Evolutionary conservation across 768 basidiomycete species (phyloP).

Genomic region (Termitomyces sp.): DNA sequence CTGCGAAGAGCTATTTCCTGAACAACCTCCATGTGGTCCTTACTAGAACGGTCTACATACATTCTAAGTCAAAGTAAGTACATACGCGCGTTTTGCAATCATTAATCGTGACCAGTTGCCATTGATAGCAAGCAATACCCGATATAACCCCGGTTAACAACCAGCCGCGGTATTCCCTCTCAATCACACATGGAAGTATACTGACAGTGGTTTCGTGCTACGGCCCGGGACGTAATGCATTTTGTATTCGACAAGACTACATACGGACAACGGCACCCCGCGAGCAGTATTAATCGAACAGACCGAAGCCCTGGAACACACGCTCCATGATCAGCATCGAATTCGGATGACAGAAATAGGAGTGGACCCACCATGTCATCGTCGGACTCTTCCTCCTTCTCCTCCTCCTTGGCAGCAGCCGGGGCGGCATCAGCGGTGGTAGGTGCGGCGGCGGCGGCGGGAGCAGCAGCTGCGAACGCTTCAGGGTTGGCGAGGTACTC

Average conservation of each 20-base stretch:
- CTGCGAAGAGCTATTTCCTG: not conserved
- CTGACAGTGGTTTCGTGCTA: not conserved
- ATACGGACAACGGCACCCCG: slow-evolving; percentile 11
- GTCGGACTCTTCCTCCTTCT: slow-evolving; percentile 84
- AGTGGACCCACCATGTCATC: slow-evolving; percentile 75
- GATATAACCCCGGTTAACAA: slow-evolving; percentile 7
- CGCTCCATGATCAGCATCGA: slow-evolving; percentile 9
- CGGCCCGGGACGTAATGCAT: slow-evolving; percentile 9
- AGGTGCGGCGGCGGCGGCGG: slow-evolving; percentile 54
- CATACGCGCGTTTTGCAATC: not conserved
- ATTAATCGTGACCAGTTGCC: not conserved
- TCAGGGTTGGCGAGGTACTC: slow-evolving; percentile 97
- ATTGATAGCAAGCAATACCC: slow-evolving; percentile 6
- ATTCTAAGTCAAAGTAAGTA: not conserved
- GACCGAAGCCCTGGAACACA: slow-evolving; percentile 76
- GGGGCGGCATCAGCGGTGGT: slow-evolving; percentile 40
- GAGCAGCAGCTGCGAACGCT: slow-evolving; percentile 86
- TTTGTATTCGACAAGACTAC: slow-evolving; percentile 15
- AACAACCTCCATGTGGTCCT: too few relatives aligned
- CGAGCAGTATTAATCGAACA: slow-evolving; percentile 68
- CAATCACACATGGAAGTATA: not conserved
- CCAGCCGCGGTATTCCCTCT: slow-evolving; percentile 7
- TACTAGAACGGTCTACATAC: not conserved
- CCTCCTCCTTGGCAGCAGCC: slow-evolving; percentile 62
- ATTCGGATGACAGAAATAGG: not conserved